Evolutionary conservation across 2,329 filamentous ascomycete species (phyloP), one percentile per base, ranked within the genome.

Genomic region (Fusarium pilosicola): DNA sequence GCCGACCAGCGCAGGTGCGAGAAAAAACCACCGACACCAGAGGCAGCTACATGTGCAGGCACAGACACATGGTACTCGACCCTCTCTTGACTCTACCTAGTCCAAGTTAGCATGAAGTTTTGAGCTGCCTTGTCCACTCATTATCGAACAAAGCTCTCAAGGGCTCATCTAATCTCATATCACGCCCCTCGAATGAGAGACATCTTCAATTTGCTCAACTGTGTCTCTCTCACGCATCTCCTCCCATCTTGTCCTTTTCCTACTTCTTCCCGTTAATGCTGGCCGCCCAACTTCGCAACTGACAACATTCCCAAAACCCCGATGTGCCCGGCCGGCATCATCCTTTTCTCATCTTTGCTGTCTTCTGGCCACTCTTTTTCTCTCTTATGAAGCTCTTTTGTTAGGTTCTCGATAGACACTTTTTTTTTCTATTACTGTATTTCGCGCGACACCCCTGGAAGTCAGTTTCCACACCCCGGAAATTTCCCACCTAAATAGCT

Each of bases 281-380:
- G 59, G 66, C 62, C 62, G 62, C 55, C 41, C 63, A 65, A 74
- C 56, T 67, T 48, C 24, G 26, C 52, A 65, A 62, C 46, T 62
- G 66, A 72, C 64, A 63, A 74, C 41, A 36, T 55, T 59, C 45
- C 46, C 20, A 51, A 62, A 70, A 45, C 58, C 56, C 58, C 80
- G 75, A 83, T 83, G 81, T 78, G 76, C 80, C 74, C 74, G 76
- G 77, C 77, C 77, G 76, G 75, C 74, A 78, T 77, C 77, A 66
- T 75, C 70, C 48, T 72, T 73, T 62, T 58, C 46, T 74, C 51
- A 18, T 68, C 57, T 72, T 72, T 65, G 52, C 72, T 65, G 58
- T 74, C 66, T 65, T 60, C 59, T 71, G 68, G 74, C 70, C 76
- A 66, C 72, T 79, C 70, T 65, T 76, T 76, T 74, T 71, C 70